Conservation (phyloP, 768 basidiomycete genomes). For the Lanmaoa rubissima region DNA sequence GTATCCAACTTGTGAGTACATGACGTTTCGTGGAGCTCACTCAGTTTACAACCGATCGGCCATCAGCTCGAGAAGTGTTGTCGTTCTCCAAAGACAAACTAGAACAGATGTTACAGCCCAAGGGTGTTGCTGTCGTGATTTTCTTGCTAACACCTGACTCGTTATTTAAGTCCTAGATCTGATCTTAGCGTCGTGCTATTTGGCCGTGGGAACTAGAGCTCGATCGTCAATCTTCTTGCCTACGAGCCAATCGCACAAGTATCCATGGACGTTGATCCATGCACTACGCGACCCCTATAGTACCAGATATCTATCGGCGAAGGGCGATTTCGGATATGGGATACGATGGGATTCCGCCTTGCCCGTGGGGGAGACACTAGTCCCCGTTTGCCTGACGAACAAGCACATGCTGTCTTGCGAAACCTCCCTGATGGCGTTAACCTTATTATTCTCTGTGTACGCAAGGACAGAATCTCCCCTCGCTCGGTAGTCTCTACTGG, state of each 20-base stretch:
- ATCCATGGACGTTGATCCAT: conserved; percentile 26
- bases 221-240: conserved; percentile 19
- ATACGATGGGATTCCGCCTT: conserved; percentile 26
- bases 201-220: conserved; percentile 22
- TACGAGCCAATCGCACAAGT: conserved; percentile 20
- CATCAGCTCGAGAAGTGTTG: neutral
- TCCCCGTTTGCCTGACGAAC: conserved; percentile 10
- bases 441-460: conserved; percentile 37
- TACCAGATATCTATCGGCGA: neutral
- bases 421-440: conserved; percentile 28
- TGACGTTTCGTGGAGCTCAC: too few species aligned
- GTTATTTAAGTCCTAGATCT: neutral
- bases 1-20: too few species aligned
- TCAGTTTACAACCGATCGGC: neutral
- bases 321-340: conserved; percentile 19
- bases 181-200: conserved; percentile 11
- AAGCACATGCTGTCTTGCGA: conserved; percentile 27
- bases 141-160: neutral
- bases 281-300: conserved; percentile 26
- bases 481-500: conserved; percentile 30
- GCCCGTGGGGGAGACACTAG: neutral
- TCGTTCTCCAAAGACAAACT: neutral
- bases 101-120: neutral
- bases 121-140: neutral
- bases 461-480: conserved; percentile 28